These are phyloP conservation scores for Panellus pusillus DNA, from an alignment of 768 basidiomycete species.

Conservation along the genomic window DNA sequence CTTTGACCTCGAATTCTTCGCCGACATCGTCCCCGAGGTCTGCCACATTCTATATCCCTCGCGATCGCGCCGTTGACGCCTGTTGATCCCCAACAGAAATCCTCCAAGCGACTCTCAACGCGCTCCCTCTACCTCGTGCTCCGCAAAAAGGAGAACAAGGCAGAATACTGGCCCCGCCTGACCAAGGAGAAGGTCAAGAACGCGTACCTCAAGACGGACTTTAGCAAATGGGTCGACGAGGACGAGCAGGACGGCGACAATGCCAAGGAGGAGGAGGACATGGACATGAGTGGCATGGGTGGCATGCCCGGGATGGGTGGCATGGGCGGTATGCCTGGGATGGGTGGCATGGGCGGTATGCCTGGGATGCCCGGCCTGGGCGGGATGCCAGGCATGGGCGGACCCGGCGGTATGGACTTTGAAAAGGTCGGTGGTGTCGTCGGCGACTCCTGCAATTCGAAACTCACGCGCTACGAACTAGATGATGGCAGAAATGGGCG, in stretches of 20 bases:
- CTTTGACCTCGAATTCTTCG: slow-evolving; percentile 76
- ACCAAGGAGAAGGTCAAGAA: slow-evolving; percentile 85
- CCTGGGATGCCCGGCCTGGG: slow-evolving; percentile 46
- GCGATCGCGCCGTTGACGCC: not conserved
- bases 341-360: too few relatives aligned
- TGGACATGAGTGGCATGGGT: slow-evolving; percentile 38
- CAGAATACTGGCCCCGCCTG: slow-evolving; percentile 90
- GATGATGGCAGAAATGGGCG: slow-evolving; percentile 56
- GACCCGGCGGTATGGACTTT: slow-evolving; percentile 55
- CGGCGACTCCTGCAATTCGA: not conserved
- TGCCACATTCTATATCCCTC: slow-evolving; percentile 14
- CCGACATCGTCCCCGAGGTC: slow-evolving; percentile 77
- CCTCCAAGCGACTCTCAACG: slow-evolving; percentile 58
- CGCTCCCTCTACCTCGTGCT: slow-evolving; percentile 70
- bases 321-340: slow-evolving; percentile 52
- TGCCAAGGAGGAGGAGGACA: slow-evolving; percentile 46
- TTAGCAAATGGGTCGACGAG: slow-evolving; percentile 94
- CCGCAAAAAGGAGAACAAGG: slow-evolving; percentile 74
- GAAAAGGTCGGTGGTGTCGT: slow-evolving; percentile 46
- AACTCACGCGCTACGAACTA: slow-evolving; percentile 20
- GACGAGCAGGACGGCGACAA: slow-evolving; percentile 84
- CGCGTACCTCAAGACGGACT: slow-evolving; percentile 91
- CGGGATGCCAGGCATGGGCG: slow-evolving; percentile 38
- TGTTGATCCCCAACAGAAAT: slow-evolving; percentile 42
- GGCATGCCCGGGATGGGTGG: slow-evolving; percentile 50